phyloP scores from a whole-genome alignment of 2,329 filamentous ascomycete species.

The Didymella exigua region DNA sequence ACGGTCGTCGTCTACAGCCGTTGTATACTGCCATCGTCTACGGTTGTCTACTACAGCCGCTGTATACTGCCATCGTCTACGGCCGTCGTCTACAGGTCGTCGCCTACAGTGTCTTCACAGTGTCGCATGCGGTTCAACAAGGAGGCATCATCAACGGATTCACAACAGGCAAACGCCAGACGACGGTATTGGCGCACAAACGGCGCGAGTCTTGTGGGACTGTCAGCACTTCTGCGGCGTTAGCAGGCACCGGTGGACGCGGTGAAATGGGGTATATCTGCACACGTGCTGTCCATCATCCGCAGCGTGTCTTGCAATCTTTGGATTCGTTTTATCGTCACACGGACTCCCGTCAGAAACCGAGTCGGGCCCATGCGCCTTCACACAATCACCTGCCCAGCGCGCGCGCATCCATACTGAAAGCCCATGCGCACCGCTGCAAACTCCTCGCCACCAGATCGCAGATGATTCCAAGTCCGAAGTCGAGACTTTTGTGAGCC shows the following conservation, averaged over 20 bases:
- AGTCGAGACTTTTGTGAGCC: neutral
- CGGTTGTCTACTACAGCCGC: no score
- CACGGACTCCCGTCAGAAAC: no score
- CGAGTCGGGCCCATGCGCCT: slow-evolving; percentile 32
- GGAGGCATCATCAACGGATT: no score
- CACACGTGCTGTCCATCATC: slow-evolving; percentile 22
- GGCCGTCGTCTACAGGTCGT: no score
- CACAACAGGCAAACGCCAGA: no score
- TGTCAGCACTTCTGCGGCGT: slow-evolving; percentile 6
- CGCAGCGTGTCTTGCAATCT: slow-evolving; percentile 42
- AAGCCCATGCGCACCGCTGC: slow-evolving; percentile 47
- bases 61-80: no score
- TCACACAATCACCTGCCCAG: slow-evolving; percentile 33
- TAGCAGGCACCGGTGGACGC: slow-evolving; percentile 21
- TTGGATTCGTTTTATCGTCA: slow-evolving; percentile 51
- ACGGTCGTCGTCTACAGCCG: no score
- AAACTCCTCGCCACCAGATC: slow-evolving; percentile 33
- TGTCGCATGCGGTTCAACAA: no score
- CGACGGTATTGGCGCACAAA: no score
- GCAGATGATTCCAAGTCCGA: neutral
- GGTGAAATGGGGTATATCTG: slow-evolving; percentile 17
- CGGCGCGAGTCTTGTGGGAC: no score
- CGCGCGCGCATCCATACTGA: slow-evolving; percentile 40
- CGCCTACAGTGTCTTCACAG: no score
- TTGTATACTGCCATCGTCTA: no score